Base-by-base conservation (phyloP, 192 early-diverging fungal species). In the Paraglomus occultum region DNA sequence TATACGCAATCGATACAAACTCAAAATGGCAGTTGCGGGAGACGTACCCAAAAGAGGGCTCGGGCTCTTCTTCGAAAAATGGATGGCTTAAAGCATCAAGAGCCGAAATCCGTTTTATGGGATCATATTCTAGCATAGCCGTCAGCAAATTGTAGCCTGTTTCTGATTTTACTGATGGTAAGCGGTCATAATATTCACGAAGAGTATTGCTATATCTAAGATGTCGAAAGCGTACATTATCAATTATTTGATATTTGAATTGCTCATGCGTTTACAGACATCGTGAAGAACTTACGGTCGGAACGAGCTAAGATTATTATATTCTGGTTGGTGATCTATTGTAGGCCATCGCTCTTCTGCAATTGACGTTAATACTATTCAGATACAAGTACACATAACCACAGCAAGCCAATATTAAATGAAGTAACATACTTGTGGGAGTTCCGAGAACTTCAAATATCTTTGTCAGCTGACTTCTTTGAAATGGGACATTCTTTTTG, bases 391-490 rank as follows among this genome's bases (percentile, higher is more conserved):
- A 43, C 43, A 4, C 40, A 57, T 51, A 43, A 63, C 38, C 12
- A 58, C 20, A 8, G 78, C 45, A 70, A 55, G 23, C 23, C 4
- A 42, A 1, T 42, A 58, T 45, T 5, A 43, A 39, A 12, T 53
- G 22, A 43, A 67, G 81, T 12, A 77, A 73, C 51, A 76, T 73
- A 74, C 82, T 80, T 59, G 85, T 91, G 0, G 97, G 95, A n/a
- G 85, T 85, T 7, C 97, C 97, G 10, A 99, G 83, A 15, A 96
- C 83, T 53, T 90, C 87, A 73, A 91, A 86, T 10, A 97, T 98
- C 69, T 90, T 88, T 59, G 78, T 80, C 15, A 98, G 72, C 70
- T 99, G 97, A 67, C 91, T 85, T 64, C 85, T 83, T 72, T 99
- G 91, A 68, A 92, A 92, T 8, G 91, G 91, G 1, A 92, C 85